Evolutionary conservation across 2,329 filamentous ascomycete species (phyloP).

Genomic region (Pseudonectria buxi): DNA sequence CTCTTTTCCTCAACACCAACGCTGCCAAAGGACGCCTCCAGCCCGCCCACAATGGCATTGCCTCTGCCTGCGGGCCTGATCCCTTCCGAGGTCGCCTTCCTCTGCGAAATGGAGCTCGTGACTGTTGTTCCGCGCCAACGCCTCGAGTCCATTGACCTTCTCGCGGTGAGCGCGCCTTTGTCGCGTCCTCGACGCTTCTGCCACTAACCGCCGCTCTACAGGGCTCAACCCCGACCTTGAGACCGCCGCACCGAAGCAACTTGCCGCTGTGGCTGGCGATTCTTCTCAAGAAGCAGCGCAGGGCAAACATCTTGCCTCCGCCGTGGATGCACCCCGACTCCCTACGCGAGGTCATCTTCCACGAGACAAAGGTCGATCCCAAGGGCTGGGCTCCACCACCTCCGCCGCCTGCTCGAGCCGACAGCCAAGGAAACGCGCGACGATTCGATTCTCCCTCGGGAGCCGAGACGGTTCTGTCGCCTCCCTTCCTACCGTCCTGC

Average conservation of each 20-base stretch:
- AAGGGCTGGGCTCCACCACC: constrained; percentile 73
- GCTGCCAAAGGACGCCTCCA: constrained; percentile 1
- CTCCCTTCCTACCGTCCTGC: constrained; percentile 74
- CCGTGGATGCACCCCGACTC: constrained; percentile 77
- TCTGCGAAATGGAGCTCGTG: constrained; percentile 96
- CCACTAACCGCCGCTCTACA: constrained; percentile 30
- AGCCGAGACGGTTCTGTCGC: constrained; percentile 40
- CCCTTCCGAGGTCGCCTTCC: constrained; percentile 83
- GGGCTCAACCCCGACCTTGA: constrained; percentile 71
- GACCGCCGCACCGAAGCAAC: constrained; percentile 71
- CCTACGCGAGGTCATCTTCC: constrained; percentile 68
- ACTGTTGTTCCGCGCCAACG: constrained; percentile 87
- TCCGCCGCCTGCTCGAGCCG: constrained; percentile 50
- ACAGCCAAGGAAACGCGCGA: constrained; percentile 38
- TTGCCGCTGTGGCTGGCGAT: constrained; percentile 92
- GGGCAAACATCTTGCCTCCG: constrained; percentile 87
- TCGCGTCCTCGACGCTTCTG: constrained; percentile 9
- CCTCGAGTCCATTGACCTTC: constrained; percentile 75
- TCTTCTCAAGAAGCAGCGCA: constrained; percentile 86
- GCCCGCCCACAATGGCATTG: constrained; percentile 36
- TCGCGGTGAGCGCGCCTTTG: constrained; percentile 60
- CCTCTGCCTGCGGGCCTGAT: constrained; percentile 54
- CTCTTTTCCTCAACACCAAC: constrained; percentile 7
- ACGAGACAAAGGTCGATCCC: constrained; percentile 68
- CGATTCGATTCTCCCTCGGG: constrained; percentile 22